These are phyloP conservation scores for Monilinia polystroma DNA, from an alignment of 2,329 filamentous ascomycete species.

Conservation along the genomic window DNA sequence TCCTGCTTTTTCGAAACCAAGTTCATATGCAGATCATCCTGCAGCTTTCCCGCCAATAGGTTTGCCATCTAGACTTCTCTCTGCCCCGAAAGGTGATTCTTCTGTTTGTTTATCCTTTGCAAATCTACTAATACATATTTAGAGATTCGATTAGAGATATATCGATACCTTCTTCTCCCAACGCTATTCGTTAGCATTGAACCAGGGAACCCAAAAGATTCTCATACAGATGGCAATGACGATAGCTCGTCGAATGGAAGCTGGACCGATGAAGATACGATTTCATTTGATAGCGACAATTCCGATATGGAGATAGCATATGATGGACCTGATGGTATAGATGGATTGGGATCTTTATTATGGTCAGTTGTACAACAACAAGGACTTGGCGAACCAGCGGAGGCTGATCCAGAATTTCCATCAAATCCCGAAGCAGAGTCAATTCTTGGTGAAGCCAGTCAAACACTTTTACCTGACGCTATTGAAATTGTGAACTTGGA, in stretches of 20 bases:
- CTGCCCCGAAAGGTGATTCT: neutral
- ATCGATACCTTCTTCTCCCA: constrained; percentile 23
- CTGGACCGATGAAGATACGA: constrained; percentile 20
- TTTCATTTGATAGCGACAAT: constrained; percentile 11
- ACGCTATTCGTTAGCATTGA: neutral
- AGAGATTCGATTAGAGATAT: constrained; percentile 22
- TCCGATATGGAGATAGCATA: constrained; percentile 4
- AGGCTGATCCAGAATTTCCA: neutral
- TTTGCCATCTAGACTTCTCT: constrained; percentile 5
- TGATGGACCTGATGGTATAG: neutral
- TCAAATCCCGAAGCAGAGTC: constrained; percentile 13
- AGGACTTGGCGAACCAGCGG: no score
- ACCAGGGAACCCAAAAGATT: neutral
- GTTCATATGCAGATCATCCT: constrained; percentile 8
- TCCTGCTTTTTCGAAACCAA: neutral
- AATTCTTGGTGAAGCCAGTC: constrained; percentile 3
- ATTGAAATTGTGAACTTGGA: neutral
- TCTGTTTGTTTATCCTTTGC: neutral
- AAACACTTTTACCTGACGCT: neutral
- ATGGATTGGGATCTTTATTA: neutral
- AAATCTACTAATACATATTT: neutral
- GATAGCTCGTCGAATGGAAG: neutral
- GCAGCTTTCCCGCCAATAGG: neutral
- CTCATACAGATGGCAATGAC: no score
- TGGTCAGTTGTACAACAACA: neutral